Percentiles rank a stretch among this genome's conserved stretches.
Evolutionary conservation across 2,329 filamentous ascomycete species (phyloP).

Genomic region (Blastomyces silverae): DNA sequence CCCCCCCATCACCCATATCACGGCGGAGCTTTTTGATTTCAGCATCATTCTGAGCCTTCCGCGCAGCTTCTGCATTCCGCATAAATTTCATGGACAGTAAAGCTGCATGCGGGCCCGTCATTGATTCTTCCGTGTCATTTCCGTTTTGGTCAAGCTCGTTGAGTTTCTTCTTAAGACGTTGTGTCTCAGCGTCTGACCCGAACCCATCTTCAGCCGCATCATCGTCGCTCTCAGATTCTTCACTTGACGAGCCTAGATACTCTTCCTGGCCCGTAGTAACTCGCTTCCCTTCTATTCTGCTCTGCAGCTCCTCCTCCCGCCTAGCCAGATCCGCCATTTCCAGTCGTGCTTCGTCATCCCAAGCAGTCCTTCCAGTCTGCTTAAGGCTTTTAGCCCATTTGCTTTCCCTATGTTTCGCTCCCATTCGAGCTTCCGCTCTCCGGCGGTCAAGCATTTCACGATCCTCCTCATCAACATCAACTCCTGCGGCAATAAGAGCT

Average conservation of each 20-base stretch:
- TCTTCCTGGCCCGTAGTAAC: constrained; percentile 57
- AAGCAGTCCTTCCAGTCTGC: constrained; percentile 69
- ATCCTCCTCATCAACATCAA: constrained; percentile 58
- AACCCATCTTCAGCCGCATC: constrained; percentile 53
- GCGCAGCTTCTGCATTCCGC: constrained; percentile 74
- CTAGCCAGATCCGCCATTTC: constrained; percentile 74
- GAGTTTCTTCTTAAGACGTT: constrained; percentile 38
- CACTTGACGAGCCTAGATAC: constrained; percentile 46
- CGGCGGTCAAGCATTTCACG: constrained; percentile 62
- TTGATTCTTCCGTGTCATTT: constrained; percentile 33
- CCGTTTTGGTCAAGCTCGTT: constrained; percentile 45
- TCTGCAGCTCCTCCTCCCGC: constrained; percentile 72
- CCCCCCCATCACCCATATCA: constrained; percentile 58
- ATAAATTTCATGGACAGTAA: constrained; percentile 89
- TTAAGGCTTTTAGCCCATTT: constrained; percentile 87
- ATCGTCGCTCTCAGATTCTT: constrained; percentile 54
- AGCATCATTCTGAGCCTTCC: constrained; percentile 73
- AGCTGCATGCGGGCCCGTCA: constrained; percentile 51
- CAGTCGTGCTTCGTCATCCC: constrained; percentile 79
- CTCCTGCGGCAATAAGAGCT: constrained; percentile 52
- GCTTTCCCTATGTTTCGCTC: constrained; percentile 75
- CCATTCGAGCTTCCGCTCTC: constrained; percentile 77
- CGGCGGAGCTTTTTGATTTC: constrained; percentile 62
- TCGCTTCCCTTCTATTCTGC: constrained; percentile 67
- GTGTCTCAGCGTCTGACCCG: constrained; percentile 33